A percentile compares a stretch with the other conserved stretches of the same genome.
Conservation (phyloP, 768 basidiomycete genomes). For the Dictyophora rubrovolvata region DNA sequence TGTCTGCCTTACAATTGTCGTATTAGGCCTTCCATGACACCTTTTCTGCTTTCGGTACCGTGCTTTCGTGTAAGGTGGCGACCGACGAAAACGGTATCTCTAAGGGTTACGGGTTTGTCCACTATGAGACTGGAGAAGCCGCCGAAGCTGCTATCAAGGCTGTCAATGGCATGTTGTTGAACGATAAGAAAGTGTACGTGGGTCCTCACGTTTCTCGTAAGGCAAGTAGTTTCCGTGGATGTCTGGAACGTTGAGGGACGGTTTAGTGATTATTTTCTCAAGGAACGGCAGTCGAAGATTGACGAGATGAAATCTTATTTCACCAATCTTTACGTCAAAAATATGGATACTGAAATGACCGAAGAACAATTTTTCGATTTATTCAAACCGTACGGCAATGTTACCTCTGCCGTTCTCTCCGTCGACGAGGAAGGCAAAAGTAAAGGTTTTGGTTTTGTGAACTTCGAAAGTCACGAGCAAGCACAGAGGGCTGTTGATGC, state of each 20-base stretch:
- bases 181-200: constrained; percentile 99
- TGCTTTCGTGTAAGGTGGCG: constrained; percentile 98
- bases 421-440: constrained; percentile 82
- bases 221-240: constrained; percentile 31
- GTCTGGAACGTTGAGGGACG: neutral
- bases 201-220: constrained; percentile 96
- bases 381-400: constrained; percentile 65
- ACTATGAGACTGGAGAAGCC: constrained; percentile 96
- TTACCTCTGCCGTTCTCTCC: constrained; percentile 84
- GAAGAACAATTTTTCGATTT: constrained; percentile 81
- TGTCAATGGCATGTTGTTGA: constrained; percentile 97
- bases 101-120: constrained; percentile 97
- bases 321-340: constrained; percentile 99
- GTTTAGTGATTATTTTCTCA: neutral
- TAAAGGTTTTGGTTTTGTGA: constrained; percentile 98
- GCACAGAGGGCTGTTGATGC: constrained; percentile 83
- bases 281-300: constrained; percentile 97
- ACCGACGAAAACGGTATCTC: constrained; percentile 92
- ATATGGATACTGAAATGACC: constrained; percentile 74
- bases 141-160: constrained; percentile 95
- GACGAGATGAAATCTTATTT: constrained; percentile 96
- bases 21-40: constrained; percentile 94
- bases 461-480: constrained; percentile 87
- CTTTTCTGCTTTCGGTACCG: constrained; percentile 97
- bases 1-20: constrained; percentile 3